A percentile compares a stretch with the other conserved stretches of the same genome.
Evolutionary conservation across 345 rosid species (phyloP).

Genomic region (Euclidium syriacum): DNA sequence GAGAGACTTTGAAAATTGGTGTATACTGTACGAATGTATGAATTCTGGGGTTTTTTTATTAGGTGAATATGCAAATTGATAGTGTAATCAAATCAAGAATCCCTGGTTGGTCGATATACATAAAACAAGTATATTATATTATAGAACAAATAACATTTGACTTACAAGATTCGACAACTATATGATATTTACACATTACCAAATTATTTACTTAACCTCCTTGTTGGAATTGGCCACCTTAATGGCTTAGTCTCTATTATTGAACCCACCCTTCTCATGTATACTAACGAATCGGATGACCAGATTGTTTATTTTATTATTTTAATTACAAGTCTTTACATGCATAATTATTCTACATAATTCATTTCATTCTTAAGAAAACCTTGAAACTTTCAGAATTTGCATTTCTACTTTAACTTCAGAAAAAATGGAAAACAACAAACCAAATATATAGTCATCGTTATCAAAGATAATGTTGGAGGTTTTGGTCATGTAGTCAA

Average conservation of each 20-base stretch:
- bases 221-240: slow-evolving; percentile 11
- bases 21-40: neutral
- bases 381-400: too few relatives aligned
- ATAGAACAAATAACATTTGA: slow-evolving; percentile 22
- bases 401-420: too few relatives aligned
- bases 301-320: neutral
- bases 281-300: neutral
- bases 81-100: slow-evolving; percentile 10
- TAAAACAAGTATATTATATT: slow-evolving; percentile 3
- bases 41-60: neutral
- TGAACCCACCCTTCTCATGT: slow-evolving; percentile 8
- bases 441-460: too few relatives aligned
- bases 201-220: slow-evolving; percentile 16
- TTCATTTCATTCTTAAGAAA: neutral
- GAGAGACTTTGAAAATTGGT: slow-evolving; percentile 1
- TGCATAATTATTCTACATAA: neutral
- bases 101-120: slow-evolving; percentile 25
- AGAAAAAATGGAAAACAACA: too few relatives aligned
- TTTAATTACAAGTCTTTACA: neutral
- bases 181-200: slow-evolving; percentile 29
- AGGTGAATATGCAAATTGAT: slow-evolving; percentile 24
- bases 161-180: slow-evolving; percentile 22
- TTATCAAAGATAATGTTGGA: too few relatives aligned
- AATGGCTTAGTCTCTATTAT: slow-evolving; percentile 17
- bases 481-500: too few relatives aligned